phyloP scores from a whole-genome alignment of 2,329 filamentous ascomycete species.

The Penicillium sp. region DNA sequence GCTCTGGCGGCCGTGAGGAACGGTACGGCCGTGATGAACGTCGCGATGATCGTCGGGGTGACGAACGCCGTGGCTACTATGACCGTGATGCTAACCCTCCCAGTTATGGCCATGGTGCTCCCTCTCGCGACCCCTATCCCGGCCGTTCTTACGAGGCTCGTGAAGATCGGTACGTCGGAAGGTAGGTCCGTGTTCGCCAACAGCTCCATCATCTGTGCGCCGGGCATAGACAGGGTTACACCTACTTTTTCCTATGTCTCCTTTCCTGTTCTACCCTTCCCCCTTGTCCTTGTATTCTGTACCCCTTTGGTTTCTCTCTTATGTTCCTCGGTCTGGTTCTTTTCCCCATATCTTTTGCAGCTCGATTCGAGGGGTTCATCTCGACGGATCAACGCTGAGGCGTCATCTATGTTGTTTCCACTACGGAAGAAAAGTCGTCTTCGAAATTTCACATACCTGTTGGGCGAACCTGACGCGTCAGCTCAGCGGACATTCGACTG shows the following conservation, averaged over 20 bases:
- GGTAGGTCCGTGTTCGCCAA: conserved; percentile 42
- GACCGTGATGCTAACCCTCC: conserved; percentile 59
- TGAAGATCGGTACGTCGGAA: conserved; percentile 47
- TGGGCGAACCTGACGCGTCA: conserved; percentile 41
- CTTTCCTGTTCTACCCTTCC: conserved; percentile 24
- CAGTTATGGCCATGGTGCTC: conserved; percentile 45
- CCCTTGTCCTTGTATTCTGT: conserved; percentile 25
- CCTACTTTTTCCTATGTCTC: conserved; percentile 18
- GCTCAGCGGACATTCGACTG: conserved; percentile 41
- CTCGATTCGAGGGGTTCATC: conserved; percentile 38
- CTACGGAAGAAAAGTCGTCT: conserved; percentile 37
- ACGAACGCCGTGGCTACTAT: conserved; percentile 57
- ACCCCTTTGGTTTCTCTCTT: conserved; percentile 32
- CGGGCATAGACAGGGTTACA: not conserved
- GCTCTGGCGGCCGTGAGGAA: conserved; percentile 34
- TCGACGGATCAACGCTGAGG: conserved; percentile 43
- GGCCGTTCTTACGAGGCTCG: conserved; percentile 45
- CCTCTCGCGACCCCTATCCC: conserved; percentile 34
- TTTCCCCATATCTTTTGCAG: conserved; percentile 23
- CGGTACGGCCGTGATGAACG: conserved; percentile 51
- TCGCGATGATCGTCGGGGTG: conserved; percentile 57
- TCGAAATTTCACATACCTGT: conserved; percentile 41
- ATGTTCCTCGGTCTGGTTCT: conserved; percentile 40
- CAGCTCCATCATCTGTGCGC: conserved; percentile 25
- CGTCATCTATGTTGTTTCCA: conserved; percentile 42